Conservation (phyloP, 202 grass and related monocot genomes). For the Bolboschoenoplectus hybrid region DNA sequence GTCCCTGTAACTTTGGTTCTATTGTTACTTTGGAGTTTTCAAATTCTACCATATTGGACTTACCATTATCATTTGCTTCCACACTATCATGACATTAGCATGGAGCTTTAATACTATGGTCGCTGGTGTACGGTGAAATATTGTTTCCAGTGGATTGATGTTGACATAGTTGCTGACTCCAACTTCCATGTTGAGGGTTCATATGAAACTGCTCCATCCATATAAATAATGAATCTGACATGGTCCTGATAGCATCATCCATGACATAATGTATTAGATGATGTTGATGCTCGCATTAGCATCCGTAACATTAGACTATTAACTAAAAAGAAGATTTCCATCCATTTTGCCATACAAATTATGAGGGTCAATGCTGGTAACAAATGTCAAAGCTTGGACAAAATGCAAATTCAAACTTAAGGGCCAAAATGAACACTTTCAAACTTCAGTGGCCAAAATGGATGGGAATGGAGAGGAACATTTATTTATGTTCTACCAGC, state of each 20-base stretch:
- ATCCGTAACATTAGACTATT: background rate
- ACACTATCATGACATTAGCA: background rate
- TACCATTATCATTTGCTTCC: background rate
- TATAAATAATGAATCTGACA: background rate
- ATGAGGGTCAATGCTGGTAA: background rate
- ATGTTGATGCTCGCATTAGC: background rate
- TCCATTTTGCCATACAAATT: background rate
- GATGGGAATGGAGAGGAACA: background rate
- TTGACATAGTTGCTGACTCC: background rate
- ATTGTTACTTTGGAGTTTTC: background rate
- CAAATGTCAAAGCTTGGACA: background rate
- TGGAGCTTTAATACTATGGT: background rate
- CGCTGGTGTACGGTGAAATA: background rate
- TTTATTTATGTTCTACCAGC: background rate
- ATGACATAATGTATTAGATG: background rate
- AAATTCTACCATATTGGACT: background rate
- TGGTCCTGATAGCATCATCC: background rate
- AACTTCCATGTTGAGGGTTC: background rate
- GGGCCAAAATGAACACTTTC: background rate
- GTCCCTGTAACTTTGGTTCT: too few species aligned
- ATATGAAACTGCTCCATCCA: background rate
- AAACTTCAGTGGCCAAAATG: background rate
- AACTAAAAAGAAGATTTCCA: background rate
- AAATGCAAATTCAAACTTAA: constrained; percentile 13
- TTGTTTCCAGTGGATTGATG: background rate